Evolutionary conservation across 148 eudicot genomes (phyloP).

Genomic region (Cornus kousa): DNA sequence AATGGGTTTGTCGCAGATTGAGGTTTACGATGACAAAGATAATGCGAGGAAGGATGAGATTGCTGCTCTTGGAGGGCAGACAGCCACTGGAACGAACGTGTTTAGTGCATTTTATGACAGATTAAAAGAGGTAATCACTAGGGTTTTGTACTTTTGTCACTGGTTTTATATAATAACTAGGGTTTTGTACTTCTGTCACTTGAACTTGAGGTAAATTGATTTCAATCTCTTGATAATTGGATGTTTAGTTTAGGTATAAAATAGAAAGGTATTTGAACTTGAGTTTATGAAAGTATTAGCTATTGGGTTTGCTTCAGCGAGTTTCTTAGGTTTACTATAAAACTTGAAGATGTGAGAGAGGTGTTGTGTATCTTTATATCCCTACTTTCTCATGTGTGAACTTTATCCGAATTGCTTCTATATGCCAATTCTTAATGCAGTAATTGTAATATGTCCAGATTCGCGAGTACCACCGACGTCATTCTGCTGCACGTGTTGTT

Average conservation of each 20-base stretch:
- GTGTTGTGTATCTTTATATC: not conserved
- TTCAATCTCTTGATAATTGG: not conserved
- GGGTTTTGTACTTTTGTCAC: constrained; percentile 8
- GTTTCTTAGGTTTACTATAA: not conserved
- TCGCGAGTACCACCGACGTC: constrained; percentile 93
- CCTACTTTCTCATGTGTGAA: not conserved
- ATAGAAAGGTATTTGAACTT: not conserved
- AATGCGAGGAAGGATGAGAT: constrained; percentile 92
- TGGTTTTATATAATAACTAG: constrained; percentile 2
- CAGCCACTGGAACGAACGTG: constrained; percentile 76
- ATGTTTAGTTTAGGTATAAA: not conserved
- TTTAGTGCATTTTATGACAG: constrained; percentile 95
- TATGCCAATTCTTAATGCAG: not conserved
- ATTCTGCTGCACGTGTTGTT: constrained; percentile 79
- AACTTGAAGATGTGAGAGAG: not conserved
- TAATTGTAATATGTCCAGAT: constrained; percentile 48
- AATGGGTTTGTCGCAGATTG: constrained; percentile 44
- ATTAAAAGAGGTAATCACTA: constrained; percentile 68
- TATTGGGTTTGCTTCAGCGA: not conserved
- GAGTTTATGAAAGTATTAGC: not conserved
- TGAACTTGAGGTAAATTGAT: too few relatives aligned
- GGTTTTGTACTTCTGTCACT: not conserved
- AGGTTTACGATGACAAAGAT: constrained; percentile 83
- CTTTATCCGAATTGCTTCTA: not conserved
- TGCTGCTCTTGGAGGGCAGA: constrained; percentile 96